Evolutionary conservation across 2,329 filamentous ascomycete genomes (phyloP).

Genomic region (Pleurostoma richardsiae): DNA sequence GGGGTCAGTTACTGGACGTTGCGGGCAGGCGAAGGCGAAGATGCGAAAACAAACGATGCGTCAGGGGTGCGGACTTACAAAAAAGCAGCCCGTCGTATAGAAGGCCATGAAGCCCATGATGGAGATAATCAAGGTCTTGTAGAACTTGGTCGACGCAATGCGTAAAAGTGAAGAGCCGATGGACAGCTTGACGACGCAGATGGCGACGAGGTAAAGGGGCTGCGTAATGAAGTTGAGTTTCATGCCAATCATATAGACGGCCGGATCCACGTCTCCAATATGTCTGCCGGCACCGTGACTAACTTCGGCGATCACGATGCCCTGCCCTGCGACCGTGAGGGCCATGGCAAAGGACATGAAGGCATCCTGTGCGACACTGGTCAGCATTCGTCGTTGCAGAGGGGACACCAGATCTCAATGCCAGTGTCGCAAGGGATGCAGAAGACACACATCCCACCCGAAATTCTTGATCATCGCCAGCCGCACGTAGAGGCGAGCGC

Average conservation of each 20-base stretch:
- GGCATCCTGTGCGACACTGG: too few species aligned
- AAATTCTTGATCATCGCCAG: too few species aligned
- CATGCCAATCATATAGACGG: constrained; percentile 11
- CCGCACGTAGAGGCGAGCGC: too few species aligned
- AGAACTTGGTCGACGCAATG: constrained; percentile 29
- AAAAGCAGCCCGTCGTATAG: constrained; percentile 26
- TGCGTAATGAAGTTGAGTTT: constrained; percentile 24
- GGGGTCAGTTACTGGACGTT: too few species aligned
- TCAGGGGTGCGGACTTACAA: constrained; percentile 19
- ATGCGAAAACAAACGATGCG: too few species aligned
- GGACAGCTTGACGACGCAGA: constrained; percentile 20
- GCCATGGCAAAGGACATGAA: constrained; percentile 20
- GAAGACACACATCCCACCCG: too few species aligned
- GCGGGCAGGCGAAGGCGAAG: too few species aligned
- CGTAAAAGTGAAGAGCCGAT: constrained; percentile 25
- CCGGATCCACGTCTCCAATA: too few species aligned
- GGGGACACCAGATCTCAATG: too few species aligned
- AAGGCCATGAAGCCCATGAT: constrained; percentile 29
- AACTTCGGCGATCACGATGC: constrained; percentile 32
- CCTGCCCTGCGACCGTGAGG: constrained; percentile 30
- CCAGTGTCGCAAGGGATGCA: too few species aligned
- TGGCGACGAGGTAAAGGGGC: constrained; percentile 18
- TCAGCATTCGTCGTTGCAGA: too few species aligned
- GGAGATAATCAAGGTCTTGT: constrained; percentile 26
- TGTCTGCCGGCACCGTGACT: constrained; percentile 26